Evolutionary conservation across 139 green algal genomes (phyloP), one percentile per base, ranked within the genome.

Genomic region (Chlamydomonas applanata): DNA sequence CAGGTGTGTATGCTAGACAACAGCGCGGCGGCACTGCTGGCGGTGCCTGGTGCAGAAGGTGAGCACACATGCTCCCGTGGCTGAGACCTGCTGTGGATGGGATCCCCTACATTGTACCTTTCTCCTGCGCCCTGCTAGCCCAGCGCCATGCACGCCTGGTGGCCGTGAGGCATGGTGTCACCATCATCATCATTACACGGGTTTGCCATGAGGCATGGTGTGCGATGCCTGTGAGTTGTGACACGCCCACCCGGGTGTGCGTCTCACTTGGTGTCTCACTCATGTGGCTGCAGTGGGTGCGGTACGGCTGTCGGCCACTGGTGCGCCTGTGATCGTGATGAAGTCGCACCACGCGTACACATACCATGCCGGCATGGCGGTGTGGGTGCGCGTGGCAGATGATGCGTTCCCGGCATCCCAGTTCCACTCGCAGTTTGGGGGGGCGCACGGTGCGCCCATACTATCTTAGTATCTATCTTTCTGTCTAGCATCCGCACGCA

Each of bases 311-410:
- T 44, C 29, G 33, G 34, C 54, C 53, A 65, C 65, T 20, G 88
- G 89, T 1, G 25, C 72, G 16, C 87, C 89, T 1, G 56, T 93
- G n/a, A 57, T 88, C 25, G 80, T 91, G 24, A 73, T 95, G 33
- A 74, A 71, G 34, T 83, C 89, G 77, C 40, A 64, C 33, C 78
- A 79, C 59, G 91, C 88, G 32, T 90, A 88, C 75, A 56, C 77
- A 16, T 90, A 85, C 79, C 73, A 91, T 53, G n/a, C 27, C 0
- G 74, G 68, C 13, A 64, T 94, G 76, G 24, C 73, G 49, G 65
- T 35, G 52, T 95, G 91, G 91, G 75, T 89, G 67, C 73, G 84
- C 32, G 82, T 94, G 33, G 87, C 84, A 2, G 91, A 94, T 72
- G 76, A 85, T 32, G 69, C 81, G 0, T 88, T 88, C 68, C 66